These are phyloP conservation scores for Elsinoe batatas DNA, from an alignment of 2,329 filamentous ascomycete genomes.

Conservation along the genomic window DNA sequence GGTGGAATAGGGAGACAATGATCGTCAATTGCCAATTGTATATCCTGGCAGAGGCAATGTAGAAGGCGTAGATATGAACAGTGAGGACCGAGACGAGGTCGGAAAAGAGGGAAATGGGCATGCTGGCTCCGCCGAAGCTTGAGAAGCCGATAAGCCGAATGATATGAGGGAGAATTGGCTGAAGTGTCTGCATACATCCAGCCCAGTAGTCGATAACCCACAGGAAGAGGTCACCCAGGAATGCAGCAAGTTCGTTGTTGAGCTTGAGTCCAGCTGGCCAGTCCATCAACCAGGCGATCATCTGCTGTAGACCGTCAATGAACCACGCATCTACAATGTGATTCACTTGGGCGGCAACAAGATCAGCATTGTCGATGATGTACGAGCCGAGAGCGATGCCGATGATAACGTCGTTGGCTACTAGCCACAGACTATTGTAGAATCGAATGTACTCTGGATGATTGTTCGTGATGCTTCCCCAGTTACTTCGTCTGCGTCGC, in stretches of 20 bases:
- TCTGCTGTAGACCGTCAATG: conserved; percentile 74
- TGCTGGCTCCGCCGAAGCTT: conserved; percentile 88
- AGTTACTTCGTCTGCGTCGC: conserved; percentile 79
- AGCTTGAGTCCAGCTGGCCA: conserved; percentile 92
- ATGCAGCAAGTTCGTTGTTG: conserved; percentile 86
- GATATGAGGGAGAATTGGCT: conserved; percentile 71
- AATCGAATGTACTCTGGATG: conserved; percentile 98
- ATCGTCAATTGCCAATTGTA: conserved; percentile 99
- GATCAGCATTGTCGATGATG: conserved; percentile 86
- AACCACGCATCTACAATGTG: conserved; percentile 69
- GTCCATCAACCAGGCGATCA: conserved; percentile 91
- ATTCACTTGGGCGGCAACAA: conserved; percentile 73
- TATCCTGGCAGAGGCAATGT: conserved; percentile 90
- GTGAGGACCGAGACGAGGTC: conserved; percentile 87
- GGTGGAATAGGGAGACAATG: conserved; percentile 92
- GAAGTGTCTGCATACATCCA: conserved; percentile 65
- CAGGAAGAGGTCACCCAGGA: conserved; percentile 87
- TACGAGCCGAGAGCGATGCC: conserved; percentile 93
- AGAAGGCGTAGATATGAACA: conserved; percentile 95
- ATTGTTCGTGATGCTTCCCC: conserved; percentile 89
- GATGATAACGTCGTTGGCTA: conserved; percentile 97
- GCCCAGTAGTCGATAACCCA: conserved; percentile 99
- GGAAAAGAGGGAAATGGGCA: conserved; percentile 93
- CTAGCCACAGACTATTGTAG: conserved; percentile 97
- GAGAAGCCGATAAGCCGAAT: conserved; percentile 92